Base-by-base conservation (phyloP, 2,329 filamentous ascomycete species). In the Aotearoamyces nothofagi region DNA sequence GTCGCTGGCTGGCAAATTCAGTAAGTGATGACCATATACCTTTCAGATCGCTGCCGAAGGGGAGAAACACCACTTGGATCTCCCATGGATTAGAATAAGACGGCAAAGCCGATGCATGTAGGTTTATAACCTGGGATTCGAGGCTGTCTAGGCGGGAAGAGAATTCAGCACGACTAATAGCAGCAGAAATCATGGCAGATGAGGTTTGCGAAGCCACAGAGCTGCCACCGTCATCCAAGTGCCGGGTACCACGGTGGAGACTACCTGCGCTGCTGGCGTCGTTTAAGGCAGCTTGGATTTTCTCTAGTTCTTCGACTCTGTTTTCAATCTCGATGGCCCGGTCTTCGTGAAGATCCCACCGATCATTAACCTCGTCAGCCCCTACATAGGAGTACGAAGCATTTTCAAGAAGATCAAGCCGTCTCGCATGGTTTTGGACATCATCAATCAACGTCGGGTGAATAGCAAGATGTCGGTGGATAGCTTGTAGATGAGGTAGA, bases 51-150 rank as follows among this genome's bases (percentile, higher is more conserved):
- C 55, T 51, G 4, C 65, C 64, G 47, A 81, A 87, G 1, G 80
- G 80, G 5, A 86, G 49, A 33, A 84, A 70, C 1, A 86, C 70
- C 4, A 86, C 74, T 44, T 86, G 78, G 2, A 87, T 56, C 38
- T 78, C 68, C 76, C 78, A 84, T 0, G 78, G 76, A 22, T 67
- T 60, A 23, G 54, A 52, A 15, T 58, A 57, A 0, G 76, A 71
- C n/a, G 79, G 78, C 16, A 71, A 50, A 12, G 39, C 39, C 8
- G 32, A 22, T 5, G 41, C 35, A 31, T 45, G 40, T 4, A 51
- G 33, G 17, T 47, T 40, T 12, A 35, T 36, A 8, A 51, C 32
- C 20, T 43, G 41, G 15, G 54, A 51, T 37, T 67, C 63, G 7
- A 69, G 53, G 19, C 50, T 51, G 26, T 58, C 54, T 15, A 69